Conservation (phyloP, 2,329 filamentous ascomycete genomes). For the Trichoderma sp. region DNA sequence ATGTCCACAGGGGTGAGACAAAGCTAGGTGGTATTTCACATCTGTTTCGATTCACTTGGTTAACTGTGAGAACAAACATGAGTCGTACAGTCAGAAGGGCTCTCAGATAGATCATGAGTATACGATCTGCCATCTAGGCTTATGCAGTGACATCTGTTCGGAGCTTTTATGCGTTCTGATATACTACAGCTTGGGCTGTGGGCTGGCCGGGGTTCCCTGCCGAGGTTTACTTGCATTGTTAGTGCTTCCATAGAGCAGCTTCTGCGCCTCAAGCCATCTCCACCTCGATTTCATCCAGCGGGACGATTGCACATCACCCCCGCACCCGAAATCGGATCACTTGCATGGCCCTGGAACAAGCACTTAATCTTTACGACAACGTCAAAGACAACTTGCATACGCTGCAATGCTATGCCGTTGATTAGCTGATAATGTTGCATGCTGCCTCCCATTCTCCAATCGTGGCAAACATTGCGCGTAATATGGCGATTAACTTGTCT, state of each 20-base stretch:
- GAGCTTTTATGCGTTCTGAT: neutral
- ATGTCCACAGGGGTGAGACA: neutral
- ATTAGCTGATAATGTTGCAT: neutral
- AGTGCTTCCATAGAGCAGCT: neutral
- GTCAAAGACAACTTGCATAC: neutral
- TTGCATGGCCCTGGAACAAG: neutral
- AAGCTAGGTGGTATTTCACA: neutral
- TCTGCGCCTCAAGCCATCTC: neutral
- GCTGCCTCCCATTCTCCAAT: neutral
- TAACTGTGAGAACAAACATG: neutral
- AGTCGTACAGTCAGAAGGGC: neutral
- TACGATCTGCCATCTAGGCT: neutral
- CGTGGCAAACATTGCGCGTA: neutral
- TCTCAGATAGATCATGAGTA: neutral
- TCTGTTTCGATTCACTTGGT: neutral
- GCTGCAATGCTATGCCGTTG: neutral
- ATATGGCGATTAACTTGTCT: neutral
- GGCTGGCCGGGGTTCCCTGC: neutral
- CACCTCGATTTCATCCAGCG: neutral
- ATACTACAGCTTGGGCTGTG: neutral
- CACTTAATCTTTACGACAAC: neutral
- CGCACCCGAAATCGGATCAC: conserved; percentile 20
- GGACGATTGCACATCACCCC: neutral
- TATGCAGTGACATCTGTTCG: neutral
- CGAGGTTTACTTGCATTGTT: neutral